Evolutionary conservation across 208 protist genomes (phyloP).

Genomic region (Crithidia fasciculata): DNA sequence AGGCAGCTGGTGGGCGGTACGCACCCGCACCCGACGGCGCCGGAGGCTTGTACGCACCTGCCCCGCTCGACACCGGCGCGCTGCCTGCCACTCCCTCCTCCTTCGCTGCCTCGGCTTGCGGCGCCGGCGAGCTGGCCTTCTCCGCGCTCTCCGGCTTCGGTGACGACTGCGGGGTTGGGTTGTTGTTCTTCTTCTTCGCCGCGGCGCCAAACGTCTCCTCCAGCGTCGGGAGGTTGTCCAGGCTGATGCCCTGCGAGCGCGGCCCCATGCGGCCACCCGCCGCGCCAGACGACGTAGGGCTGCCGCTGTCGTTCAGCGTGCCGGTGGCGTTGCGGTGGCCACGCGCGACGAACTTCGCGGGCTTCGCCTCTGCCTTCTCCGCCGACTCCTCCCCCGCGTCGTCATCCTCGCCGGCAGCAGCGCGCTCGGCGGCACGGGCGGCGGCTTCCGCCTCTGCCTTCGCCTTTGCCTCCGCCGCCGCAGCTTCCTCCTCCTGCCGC

Average conservation of each 20-base stretch:
- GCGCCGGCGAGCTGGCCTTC: slow-evolving; percentile 9
- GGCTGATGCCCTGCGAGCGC: slow-evolving; percentile 34
- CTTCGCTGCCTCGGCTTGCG: slow-evolving; percentile 3
- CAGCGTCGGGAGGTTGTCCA: slow-evolving; percentile 65
- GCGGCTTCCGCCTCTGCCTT: slow-evolving; percentile 20
- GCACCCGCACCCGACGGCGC: slow-evolving; percentile 12
- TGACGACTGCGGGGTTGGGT: slow-evolving; percentile 11
- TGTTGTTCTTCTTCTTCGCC: slow-evolving; percentile 25
- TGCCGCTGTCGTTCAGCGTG: slow-evolving; percentile 26
- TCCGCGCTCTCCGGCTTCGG: slow-evolving; percentile 9
- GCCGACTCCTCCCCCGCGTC: neutral
- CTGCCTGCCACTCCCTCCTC: slow-evolving; percentile 1
- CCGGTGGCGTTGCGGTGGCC: slow-evolving; percentile 70
- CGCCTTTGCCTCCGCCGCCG: slow-evolving; percentile 25
- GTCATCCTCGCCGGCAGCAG: slow-evolving; percentile 1
- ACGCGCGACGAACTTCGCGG: slow-evolving; percentile 76
- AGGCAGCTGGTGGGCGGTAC: slow-evolving; percentile 21
- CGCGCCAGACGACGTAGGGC: slow-evolving; percentile 12
- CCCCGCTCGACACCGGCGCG: slow-evolving; percentile 7
- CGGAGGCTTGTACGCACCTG: slow-evolving; percentile 18
- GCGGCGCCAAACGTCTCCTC: slow-evolving; percentile 53
- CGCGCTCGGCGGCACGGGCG: slow-evolving; percentile 6
- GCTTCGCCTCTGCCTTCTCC: slow-evolving; percentile 39
- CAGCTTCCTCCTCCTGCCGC: slow-evolving; percentile 22
- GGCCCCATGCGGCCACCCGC: neutral